Base-by-base conservation (phyloP, 768 basidiomycete species). In the Lactarius psammicola region DNA sequence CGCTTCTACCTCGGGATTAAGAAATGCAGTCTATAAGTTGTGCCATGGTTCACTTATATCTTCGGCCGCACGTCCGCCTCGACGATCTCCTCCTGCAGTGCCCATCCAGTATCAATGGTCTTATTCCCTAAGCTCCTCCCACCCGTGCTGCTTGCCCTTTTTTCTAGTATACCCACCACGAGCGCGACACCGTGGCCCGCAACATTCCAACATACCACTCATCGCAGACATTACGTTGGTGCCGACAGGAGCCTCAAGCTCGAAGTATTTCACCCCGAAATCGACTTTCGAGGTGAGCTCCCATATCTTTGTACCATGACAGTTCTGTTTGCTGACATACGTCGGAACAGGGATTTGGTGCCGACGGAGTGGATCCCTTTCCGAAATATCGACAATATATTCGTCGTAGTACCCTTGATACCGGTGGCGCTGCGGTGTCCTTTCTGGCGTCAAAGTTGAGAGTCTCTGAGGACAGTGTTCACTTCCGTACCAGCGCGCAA, bases 211-310 rank as follows among this genome's bases (percentile, higher is more conserved):
- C 71, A 71, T 63, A 68, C 67, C 30, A 75, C 71, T 23, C 68
- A 70, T 61, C 71, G 68, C 23, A 56, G 56, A 20, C 74, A 72
- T 57, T 49, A 64, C n/a, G 46, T 74, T 23, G 67, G 63, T 55
- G 54, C 69, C 1, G 65, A 65, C 54, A 28, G 34, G 31, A 28
- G 17, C 23, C 51, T 73, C n/a, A 58, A 62, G 59, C 56, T 74
- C 26, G 68, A 71, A 66, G 66, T 62, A 33, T 75, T 69, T 68
- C 74, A 74, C 62, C 72, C 73, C 11, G n/a, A 70, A 71, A 67
- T 71, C 74, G 5, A 64, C 71, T 5, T 70, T 69, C 59, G 70
- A 74, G 71, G 74, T 71, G 51, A 30, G 68, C n/a, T n/a, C 10
- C 42, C 42, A n/a, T 20, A 38, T 44, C 40, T 42, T 33, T 54